Conservation (phyloP, 192 early-diverging fungal genomes). For the Linnemannia hyalina region DNA sequence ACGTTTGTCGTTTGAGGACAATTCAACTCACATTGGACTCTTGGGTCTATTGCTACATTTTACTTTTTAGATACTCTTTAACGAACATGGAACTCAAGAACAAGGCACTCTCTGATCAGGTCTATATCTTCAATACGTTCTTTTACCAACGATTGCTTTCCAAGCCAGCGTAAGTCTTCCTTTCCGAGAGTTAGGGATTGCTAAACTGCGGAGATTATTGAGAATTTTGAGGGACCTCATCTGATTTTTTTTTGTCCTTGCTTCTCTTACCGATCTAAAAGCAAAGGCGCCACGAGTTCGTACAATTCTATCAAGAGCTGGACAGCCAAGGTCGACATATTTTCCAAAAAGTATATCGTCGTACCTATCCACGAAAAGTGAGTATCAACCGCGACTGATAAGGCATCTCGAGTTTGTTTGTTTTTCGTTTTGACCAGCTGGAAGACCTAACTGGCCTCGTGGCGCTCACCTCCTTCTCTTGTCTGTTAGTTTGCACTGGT, state of each 20-base stretch:
- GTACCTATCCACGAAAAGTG: conserved; percentile 92
- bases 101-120: conserved; percentile 62
- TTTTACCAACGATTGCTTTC: conserved; percentile 83
- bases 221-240: not conserved
- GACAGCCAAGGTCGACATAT: conserved; percentile 83
- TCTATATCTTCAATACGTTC: conserved; percentile 88
- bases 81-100: conserved; percentile 51
- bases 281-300: conserved; percentile 52
- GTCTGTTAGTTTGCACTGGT: conserved; percentile 82
- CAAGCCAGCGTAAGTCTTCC: conserved; percentile 33
- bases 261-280: not conserved
- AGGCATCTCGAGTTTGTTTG: too few species aligned
- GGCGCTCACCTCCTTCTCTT: not conserved
- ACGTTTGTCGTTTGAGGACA: not conserved
- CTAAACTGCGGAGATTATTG: not conserved
- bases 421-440: not conserved
- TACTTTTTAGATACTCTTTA: conserved; percentile 39
- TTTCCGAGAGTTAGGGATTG: not conserved
- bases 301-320: conserved; percentile 82
- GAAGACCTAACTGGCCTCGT: not conserved
- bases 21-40: not conserved
- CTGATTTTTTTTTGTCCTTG: not conserved
- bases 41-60: not conserved
- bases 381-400: not conserved
- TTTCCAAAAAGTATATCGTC: conserved; percentile 81